Evolutionary conservation across 257 asterid species (phyloP), one percentile per base, ranked within the genome.

Genomic region (Datura wrightii): DNA sequence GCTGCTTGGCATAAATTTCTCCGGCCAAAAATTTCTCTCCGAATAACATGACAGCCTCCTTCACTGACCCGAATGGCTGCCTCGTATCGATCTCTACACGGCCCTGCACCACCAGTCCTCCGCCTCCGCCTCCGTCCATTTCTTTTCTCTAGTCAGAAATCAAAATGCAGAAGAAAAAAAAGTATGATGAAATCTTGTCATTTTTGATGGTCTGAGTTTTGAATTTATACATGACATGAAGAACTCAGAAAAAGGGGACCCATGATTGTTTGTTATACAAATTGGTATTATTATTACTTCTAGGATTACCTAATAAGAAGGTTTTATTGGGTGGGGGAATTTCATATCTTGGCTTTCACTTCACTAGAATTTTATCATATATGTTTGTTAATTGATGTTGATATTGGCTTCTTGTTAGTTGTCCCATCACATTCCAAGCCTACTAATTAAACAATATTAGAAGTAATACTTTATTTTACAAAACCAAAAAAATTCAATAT

Each of bases 271-370:
- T 60, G 81, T 85, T 46, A 24, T 24, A 18, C 18, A 69, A 69
- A 81, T 50, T 48, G 31, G 24, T 70, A 34, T 59, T 44, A 48
- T 54, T n/a, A 80, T 59, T 41, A 59, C 44, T 80, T 62, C 1
- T 13, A 44, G 39, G 52, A 80, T 41, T 10, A 80, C 84, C 74
- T 80, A 50, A 86, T 85, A 56, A 82, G 85, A 67, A 85, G 66
- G 66, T 83, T 85, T 24, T 24, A 24, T 24, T 24, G 41, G 24
- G 14, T 31, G 52, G 79, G 55, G 93, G 85, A 84, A 84, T 90
- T 89, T 87, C 87, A 90, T 91, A 88, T 90, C 98, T 95, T 95
- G 62, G 98, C 98, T 94, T 95, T 92, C 92, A 95, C 95, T 95
- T 88, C 98, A 95, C 97, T 92, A 83, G 90, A 39, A 18, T 50